phyloP scores from a whole-genome alignment of 2,329 filamentous ascomycete species.

The Aspergillus eucalypticola region DNA sequence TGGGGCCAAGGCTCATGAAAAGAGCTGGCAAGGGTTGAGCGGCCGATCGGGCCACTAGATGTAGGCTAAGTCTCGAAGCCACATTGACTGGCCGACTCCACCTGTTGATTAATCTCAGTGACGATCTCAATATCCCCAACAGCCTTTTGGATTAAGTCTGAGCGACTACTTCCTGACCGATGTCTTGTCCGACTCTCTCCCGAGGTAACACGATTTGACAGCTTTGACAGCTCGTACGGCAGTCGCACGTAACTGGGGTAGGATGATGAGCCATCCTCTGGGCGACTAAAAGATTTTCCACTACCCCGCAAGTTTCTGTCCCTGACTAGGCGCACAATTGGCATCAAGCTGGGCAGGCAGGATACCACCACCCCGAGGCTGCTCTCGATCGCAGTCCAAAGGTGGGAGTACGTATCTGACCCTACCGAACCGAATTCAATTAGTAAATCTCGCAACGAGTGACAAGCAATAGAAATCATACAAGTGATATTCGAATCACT shows the following conservation, averaged over 20 bases:
- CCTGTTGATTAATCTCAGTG: background rate
- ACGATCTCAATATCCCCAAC: slow-evolving; percentile 1
- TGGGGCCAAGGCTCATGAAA: too few relatives aligned
- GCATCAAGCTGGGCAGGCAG: slow-evolving; percentile 3
- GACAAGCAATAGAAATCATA: too few relatives aligned
- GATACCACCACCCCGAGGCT: slow-evolving; percentile 2
- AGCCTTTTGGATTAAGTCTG: background rate
- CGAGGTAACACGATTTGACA: background rate
- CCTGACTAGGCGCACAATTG: background rate
- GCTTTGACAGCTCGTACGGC: background rate
- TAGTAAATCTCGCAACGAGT: background rate
- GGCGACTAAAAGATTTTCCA: background rate
- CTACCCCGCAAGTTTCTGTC: background rate
- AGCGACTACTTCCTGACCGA: background rate
- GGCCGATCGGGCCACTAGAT: background rate
- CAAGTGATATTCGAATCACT: slow-evolving; percentile 3
- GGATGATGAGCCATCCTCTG: background rate
- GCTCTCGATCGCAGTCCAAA: slow-evolving; percentile 6
- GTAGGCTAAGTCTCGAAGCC: background rate
- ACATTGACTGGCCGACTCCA: background rate
- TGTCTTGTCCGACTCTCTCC: background rate
- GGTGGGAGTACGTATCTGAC: slow-evolving; percentile 1
- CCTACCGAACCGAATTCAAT: background rate
- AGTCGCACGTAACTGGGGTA: background rate
- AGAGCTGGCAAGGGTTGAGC: too few relatives aligned